Evolutionary conservation across 495 filamentous ascomycete species (phyloP).

Genomic region (Penicillium roqueforti): DNA sequence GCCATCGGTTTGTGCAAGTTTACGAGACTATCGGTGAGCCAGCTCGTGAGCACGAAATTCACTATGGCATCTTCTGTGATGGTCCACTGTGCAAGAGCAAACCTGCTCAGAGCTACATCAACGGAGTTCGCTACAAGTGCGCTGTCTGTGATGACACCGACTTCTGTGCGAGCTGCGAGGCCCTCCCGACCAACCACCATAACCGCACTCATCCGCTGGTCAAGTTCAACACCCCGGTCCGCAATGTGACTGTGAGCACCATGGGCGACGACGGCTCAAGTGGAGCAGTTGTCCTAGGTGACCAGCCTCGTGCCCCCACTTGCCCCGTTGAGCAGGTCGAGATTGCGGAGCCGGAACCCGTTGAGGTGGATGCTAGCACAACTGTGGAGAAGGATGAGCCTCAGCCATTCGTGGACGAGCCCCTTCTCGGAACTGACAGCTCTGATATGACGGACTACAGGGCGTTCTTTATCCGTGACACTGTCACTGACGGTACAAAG

Average conservation of each 20-base stretch:
- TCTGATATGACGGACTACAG: constrained; percentile 40
- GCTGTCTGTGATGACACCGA: constrained; percentile 95
- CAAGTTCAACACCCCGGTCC: constrained; percentile 93
- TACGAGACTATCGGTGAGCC: constrained; percentile 70
- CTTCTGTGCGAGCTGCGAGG: constrained; percentile 94
- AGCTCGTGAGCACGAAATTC: constrained; percentile 48
- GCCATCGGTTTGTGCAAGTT: constrained; percentile 86
- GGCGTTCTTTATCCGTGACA: constrained; percentile 77
- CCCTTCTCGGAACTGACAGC: background rate
- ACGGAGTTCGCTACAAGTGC: constrained; percentile 90
- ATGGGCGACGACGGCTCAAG: constrained; percentile 68
- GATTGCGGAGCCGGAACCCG: constrained; percentile 20
- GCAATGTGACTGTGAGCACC: constrained; percentile 84
- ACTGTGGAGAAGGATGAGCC: constrained; percentile 26
- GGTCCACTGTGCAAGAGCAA: constrained; percentile 77
- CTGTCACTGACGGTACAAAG: constrained; percentile 70
- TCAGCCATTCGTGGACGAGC: background rate
- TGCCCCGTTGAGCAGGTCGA: constrained; percentile 45
- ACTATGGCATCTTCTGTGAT: constrained; percentile 91
- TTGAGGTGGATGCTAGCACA: constrained; percentile 62
- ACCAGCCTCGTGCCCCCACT: constrained; percentile 45
- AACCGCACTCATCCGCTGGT: constrained; percentile 94
- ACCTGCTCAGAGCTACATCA: constrained; percentile 61
- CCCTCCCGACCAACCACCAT: constrained; percentile 75
- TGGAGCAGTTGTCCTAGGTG: constrained; percentile 63